Percentiles rank a stretch among this genome's conserved stretches.
These are phyloP conservation scores for Tympanopsis confertula DNA, from an alignment of 2,329 filamentous ascomycete genomes.

Conservation along the genomic window DNA sequence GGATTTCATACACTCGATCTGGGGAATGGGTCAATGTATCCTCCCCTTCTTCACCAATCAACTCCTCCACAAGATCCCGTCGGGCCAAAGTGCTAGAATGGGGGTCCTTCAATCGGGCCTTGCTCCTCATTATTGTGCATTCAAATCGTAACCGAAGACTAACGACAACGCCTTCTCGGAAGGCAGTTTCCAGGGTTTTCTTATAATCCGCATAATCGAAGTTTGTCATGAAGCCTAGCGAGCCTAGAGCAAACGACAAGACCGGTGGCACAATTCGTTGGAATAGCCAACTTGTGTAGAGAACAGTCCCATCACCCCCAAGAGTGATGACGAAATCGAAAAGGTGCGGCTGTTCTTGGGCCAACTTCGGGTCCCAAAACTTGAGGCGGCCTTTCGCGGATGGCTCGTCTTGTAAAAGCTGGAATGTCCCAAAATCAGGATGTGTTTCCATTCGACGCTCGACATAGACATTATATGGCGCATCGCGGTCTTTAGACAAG, in stretches of 20 bases:
- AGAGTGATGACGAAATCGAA: constrained; percentile 66
- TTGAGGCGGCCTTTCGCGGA: constrained; percentile 30
- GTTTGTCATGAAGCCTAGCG: constrained; percentile 62
- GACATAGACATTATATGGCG: constrained; percentile 51
- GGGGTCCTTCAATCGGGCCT: constrained; percentile 13
- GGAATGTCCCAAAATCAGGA: constrained; percentile 43
- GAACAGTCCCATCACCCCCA: constrained; percentile 60
- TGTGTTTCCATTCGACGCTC: constrained; percentile 52
- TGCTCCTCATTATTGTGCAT: constrained; percentile 57
- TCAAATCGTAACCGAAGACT: constrained; percentile 59
- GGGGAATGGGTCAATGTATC: constrained; percentile 54
- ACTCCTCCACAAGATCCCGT: constrained; percentile 52
- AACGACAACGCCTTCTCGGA: constrained; percentile 56
- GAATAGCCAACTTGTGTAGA: constrained; percentile 66
- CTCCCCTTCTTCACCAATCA: constrained; percentile 53
- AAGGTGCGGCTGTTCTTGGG: constrained; percentile 47
- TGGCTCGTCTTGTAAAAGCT: constrained; percentile 33
- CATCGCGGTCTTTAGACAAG: constrained; percentile 38
- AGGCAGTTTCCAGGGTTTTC: constrained; percentile 42
- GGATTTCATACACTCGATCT: constrained; percentile 52
- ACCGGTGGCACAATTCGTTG: constrained; percentile 64
- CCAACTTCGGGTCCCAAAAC: constrained; percentile 57
- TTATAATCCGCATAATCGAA: constrained; percentile 55
- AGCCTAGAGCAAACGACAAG: constrained; percentile 58
- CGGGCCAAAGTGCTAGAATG: constrained; percentile 7